Evolutionary conservation across 139 green algal genomes (phyloP).

Genomic region (Desmodesmus armatus): DNA sequence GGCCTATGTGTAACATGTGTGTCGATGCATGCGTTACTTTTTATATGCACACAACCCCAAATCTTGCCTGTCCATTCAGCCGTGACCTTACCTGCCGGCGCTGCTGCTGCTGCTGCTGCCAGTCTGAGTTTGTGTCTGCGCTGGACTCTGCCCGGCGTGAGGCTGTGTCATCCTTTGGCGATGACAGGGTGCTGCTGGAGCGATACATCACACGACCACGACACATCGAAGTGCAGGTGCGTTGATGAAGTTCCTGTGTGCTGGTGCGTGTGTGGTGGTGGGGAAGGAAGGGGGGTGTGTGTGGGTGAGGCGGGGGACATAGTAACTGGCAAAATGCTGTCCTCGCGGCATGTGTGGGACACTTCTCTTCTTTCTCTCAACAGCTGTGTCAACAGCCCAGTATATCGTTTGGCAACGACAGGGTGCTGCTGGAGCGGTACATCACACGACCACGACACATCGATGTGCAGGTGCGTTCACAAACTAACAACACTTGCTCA

Average conservation of each 20-base stretch:
- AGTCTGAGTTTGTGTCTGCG: constrained; percentile 43
- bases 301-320: too few relatives aligned
- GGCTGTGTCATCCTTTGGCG: constrained; percentile 76
- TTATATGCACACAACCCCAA: neutral
- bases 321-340: too few relatives aligned
- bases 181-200: constrained; percentile 88
- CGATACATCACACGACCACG: constrained; percentile 80
- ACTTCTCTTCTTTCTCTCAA: too few relatives aligned
- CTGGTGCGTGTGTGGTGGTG: constrained; percentile 56
- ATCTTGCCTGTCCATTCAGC: neutral
- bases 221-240: constrained; percentile 88
- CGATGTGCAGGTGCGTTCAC: constrained; percentile 90
- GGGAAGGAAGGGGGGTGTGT: too few relatives aligned
- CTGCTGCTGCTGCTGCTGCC: neutral
- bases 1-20: too few relatives aligned
- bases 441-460: constrained; percentile 83
- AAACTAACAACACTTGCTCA: too few relatives aligned
- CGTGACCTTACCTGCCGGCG: too few relatives aligned
- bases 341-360: too few relatives aligned
- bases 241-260: constrained; percentile 49
- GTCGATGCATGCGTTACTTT: too few relatives aligned
- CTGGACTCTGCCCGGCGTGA: constrained; percentile 75
- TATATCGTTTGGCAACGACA: constrained; percentile 82
- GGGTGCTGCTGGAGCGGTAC: constrained; percentile 89
- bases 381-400: too few relatives aligned